Evolutionary conservation across 2,329 filamentous ascomycete genomes (phyloP), one percentile per base, ranked within the genome.

Genomic region (Ascochyta koolunga): DNA sequence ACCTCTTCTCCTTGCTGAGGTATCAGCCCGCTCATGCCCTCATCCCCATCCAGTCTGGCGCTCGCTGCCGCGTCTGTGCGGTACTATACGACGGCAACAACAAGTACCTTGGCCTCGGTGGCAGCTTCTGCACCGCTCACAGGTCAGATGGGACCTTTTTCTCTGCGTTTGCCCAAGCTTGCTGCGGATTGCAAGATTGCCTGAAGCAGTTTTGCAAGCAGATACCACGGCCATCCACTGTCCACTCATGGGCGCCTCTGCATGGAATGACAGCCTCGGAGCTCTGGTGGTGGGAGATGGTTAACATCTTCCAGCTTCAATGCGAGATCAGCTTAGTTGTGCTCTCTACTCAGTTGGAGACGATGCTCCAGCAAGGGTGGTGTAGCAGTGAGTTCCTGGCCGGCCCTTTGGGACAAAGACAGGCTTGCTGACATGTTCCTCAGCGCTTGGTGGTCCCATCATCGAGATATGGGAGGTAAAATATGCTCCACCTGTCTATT

Each of bases 401-500:
- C n/a, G 15, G 1, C 10, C 8, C 6, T n/a, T n/a, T 9, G 15
- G 31, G n/a, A 33, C 31, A 33, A 18, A 33, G 24, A 16, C 22
- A 11, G 31, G 44, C 31, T 27, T 47, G 24, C 33, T 37, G 4
- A n/a, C 18, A 32, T 5, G 33, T 22, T 35, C 16, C 15, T 10
- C n/a, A 31, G 39, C 25, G 39, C 16, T 16, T 3, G 16, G 24
- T 31, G 15, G 18, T 13, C 31, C 31, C 31, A 33, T 16, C 31
- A 16, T 33, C 31, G 31, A 33, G n/a, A 33, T 37, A 3, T 7
- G 16, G 13, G 50, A 57, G 42, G 27, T 51, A 5, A 36, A 51
- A 32, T 50, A 46, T 39, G 11, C 18, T 15, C 19, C 43, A 3
- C 21, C 21, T 7, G 11, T 27, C 6, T 37, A 49, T 29, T 44